A percentile compares a stretch with the other conserved stretches of the same genome.
Evolutionary conservation across 2,329 filamentous ascomycete genomes (phyloP).

Genomic region (Cladosporium phlei): DNA sequence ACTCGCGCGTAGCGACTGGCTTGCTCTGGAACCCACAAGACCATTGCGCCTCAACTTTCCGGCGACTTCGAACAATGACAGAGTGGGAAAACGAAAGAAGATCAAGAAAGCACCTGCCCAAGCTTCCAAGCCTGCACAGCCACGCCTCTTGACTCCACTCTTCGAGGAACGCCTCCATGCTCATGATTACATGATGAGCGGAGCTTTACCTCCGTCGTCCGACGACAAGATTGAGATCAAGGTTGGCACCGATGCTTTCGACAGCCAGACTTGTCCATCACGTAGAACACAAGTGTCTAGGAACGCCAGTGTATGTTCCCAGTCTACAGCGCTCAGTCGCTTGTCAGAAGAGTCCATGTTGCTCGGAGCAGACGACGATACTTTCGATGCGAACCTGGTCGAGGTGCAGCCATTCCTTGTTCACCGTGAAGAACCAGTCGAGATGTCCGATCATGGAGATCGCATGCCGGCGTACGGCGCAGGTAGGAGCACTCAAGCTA

Average conservation of each 20-base stretch:
- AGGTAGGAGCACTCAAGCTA: background rate
- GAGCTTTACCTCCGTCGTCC: constrained; percentile 15
- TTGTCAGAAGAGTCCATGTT: constrained; percentile 32
- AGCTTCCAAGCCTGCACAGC: constrained; percentile 13
- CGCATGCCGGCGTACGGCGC: too few species aligned
- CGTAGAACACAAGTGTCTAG: constrained; percentile 13
- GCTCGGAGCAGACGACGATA: constrained; percentile 24
- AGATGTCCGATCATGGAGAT: too few species aligned
- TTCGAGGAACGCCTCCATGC: constrained; percentile 19
- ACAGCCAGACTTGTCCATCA: constrained; percentile 24
- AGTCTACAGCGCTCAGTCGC: constrained; percentile 22
- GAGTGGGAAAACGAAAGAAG: constrained; percentile 29
- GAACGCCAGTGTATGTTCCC: constrained; percentile 21
- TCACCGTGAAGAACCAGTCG: too few species aligned
- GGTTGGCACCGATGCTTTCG: constrained; percentile 30
- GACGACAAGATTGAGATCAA: constrained; percentile 23
- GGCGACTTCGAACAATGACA: constrained; percentile 18
- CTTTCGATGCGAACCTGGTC: constrained; percentile 15
- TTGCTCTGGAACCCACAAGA: constrained; percentile 24
- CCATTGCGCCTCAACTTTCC: constrained; percentile 26
- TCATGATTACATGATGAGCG: constrained; percentile 23
- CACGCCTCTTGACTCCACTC: constrained; percentile 15
- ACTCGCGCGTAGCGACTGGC: constrained; percentile 29
- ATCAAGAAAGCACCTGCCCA: constrained; percentile 15
- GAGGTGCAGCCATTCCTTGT: constrained; percentile 6